Evolutionary conservation across 1,139 yeast species (phyloP), one percentile per base, ranked within the genome.

Genomic region (Tardiomyces depauwii): DNA sequence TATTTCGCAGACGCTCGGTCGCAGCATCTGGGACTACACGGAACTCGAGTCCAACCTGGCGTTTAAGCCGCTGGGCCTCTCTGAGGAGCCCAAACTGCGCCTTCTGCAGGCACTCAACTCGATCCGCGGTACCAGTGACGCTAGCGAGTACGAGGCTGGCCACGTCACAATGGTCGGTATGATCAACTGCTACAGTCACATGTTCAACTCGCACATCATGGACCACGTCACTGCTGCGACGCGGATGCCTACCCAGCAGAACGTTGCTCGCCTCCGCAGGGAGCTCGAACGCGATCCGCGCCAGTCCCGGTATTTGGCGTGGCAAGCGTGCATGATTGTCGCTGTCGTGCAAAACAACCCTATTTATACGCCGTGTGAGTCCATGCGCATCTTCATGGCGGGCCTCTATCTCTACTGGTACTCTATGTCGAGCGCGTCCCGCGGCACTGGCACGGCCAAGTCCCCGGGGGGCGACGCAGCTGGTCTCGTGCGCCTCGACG

Each of bases 241-340:
- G 14, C 43, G 48, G 14, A 38, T 39, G 25, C 50, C 50, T 6
- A 40, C 40, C 7, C 18, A 28, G 7, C 28, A 39, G 7, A 42
- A 45, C 21, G 42, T 39, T 12, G 43, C 42, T 12, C 46, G 47
- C 41, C 41, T 52, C 10, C 28, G 43, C 11, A 43, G 42, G 28
- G 49, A 48, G 13, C 49, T 52, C 25, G 46, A 44, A n/a, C 44
- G 48, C 18, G 53, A 52, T 23, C 51, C 52, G n/a, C 45, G 41
- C 21, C 40, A 42, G 14, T 43, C 54, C 13, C 45, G 55, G 4
- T 42, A 43, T 19, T 42, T 52, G n/a, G 55, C 55, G 5, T 52
- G 55, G 55, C 54, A 52, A 14, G 52, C 54, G 13, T 45, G 47
- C 16, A 55, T 51, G 41, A 52, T 52, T 16, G 33, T 52, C 13